A percentile compares a stretch with the other conserved stretches of the same genome.
These are phyloP conservation scores for Dichomitus squalens DNA, from an alignment of 1,284 basidiomycete genomes.

Conservation along the genomic window DNA sequence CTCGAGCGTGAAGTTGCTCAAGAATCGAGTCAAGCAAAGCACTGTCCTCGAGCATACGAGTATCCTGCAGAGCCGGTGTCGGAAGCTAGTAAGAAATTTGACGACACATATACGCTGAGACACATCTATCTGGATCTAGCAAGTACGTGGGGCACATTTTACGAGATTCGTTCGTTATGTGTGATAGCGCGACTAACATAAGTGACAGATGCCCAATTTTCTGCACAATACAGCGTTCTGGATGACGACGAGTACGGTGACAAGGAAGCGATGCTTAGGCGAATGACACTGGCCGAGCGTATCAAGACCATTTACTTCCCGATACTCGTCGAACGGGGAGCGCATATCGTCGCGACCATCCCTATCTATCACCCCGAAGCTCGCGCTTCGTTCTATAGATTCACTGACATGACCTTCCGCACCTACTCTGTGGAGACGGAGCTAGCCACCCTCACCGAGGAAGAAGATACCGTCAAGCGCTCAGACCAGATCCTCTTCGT, in stretches of 20 bases:
- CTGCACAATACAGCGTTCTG: constrained; percentile 23
- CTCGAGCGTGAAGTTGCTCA: constrained; percentile 14
- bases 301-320: constrained; percentile 23
- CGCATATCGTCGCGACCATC: constrained; percentile 30
- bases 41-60: constrained; percentile 3
- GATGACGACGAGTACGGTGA: neutral
- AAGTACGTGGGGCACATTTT: constrained; percentile 23
- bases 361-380: constrained; percentile 21
- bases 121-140: constrained; percentile 29
- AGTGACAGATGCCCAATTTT: constrained; percentile 21
- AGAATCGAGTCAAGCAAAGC: constrained; percentile 6
- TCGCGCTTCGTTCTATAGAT: constrained; percentile 11
- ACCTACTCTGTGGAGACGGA: constrained; percentile 10
- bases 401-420: constrained; percentile 28
- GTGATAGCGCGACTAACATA: neutral
- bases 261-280: neutral
- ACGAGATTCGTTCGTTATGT: neutral
- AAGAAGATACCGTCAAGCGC: neutral
- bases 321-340: constrained; percentile 14
- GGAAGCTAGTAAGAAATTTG: neutral
- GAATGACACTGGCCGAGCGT: neutral
- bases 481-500: constrained; percentile 29
- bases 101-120: constrained; percentile 12
- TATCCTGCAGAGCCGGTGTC: neutral
- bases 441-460: neutral